Evolutionary conservation across 805 yeast species (phyloP), one percentile per base, ranked within the genome.

Genomic region (Grigorovia yakushimaensis): DNA sequence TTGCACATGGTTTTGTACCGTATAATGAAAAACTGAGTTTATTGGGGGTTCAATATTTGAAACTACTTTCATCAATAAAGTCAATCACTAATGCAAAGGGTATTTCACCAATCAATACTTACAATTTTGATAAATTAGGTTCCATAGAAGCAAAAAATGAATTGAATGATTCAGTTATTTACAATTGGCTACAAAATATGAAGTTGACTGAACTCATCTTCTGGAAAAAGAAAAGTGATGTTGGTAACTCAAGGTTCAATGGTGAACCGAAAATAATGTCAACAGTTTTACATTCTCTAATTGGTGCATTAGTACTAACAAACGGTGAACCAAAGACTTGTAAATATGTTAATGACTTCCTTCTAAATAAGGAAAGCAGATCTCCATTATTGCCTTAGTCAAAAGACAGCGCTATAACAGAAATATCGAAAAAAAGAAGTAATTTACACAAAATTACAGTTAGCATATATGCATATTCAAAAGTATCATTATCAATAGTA

Each of bases 1-100:
- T 88, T 72, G 95, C 94, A 5, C 94, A 87, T 67, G 97, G 96
- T 9, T 71, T 77, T 52, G 79, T 82, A 57, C 96, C 97, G 7
- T 87, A 85, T 68, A 91, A 89, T 68, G 96, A 88, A 62, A 84
- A 83, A 64, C 71, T 91, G 56, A 73, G 87, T 18, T 75, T 82
- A 41, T 69, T 87, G 62, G 97, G 94, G 17, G 61, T 74, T 36
- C 82, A 81, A 59, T 67, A 81, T 55, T 64, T 83, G 53, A 79
- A 78, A 59, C 69, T 62, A 33, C 65, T 60, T 43, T 57, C 68
- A 4, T 54, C 69, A 2, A 49, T 68, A 35, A 59, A 57, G 48
- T 61, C 69, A 5, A 51, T 73, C 54, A 47, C 51, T 65, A 67
- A 68, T 60, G 17, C 23, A 17, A 13, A 15, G 8, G 18, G 7